Evolutionary conservation across 2,329 filamentous ascomycete species (phyloP).

Genomic region (Pseudogymnoascus destructans): DNA sequence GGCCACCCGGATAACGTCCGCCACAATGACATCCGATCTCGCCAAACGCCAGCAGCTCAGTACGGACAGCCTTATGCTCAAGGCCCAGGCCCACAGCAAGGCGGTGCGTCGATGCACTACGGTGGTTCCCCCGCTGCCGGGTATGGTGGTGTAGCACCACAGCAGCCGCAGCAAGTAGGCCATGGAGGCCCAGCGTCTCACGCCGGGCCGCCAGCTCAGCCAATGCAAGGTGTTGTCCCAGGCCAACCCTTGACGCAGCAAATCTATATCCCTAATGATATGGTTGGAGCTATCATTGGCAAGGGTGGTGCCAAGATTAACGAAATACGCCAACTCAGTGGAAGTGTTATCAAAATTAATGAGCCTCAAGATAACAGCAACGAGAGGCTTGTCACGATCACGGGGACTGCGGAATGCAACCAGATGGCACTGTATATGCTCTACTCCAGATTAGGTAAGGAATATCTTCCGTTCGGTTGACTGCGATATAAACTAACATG

Average conservation of each 20-base stretch:
- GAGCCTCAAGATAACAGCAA: slow-evolving; percentile 99
- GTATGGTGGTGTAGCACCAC: slow-evolving; percentile 69
- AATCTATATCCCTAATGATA: slow-evolving; percentile 98
- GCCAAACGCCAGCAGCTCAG: slow-evolving; percentile 61
- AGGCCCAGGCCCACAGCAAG: slow-evolving; percentile 38
- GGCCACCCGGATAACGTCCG: slow-evolving; percentile 80
- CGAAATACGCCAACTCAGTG: slow-evolving; percentile 91
- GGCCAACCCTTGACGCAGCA: slow-evolving; percentile 89
- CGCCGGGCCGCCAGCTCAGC: slow-evolving; percentile 59
- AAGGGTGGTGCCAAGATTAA: slow-evolving; percentile 99
- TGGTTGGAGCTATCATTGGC: slow-evolving; percentile 98
- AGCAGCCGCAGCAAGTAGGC: slow-evolving; percentile 56
- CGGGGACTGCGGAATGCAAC: slow-evolving; percentile 95
- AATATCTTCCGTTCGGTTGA: neutral
- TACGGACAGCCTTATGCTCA: slow-evolving; percentile 51
- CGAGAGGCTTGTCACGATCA: slow-evolving; percentile 92
- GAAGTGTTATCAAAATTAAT: slow-evolving; percentile 99
- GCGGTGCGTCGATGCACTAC: slow-evolving; percentile 65
- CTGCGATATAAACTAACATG: slow-evolving; percentile 15
- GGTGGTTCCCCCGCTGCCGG: slow-evolving; percentile 45
- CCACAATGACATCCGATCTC: slow-evolving; percentile 58
- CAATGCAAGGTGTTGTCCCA: slow-evolving; percentile 61
- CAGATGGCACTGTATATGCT: slow-evolving; percentile 99
- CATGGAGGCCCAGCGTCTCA: slow-evolving; percentile 53
- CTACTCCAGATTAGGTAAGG: slow-evolving; percentile 84